These are phyloP conservation scores for Asparagopsis taxiformis DNA, from an alignment of 31 red algal genomes.

Conservation along the genomic window DNA sequence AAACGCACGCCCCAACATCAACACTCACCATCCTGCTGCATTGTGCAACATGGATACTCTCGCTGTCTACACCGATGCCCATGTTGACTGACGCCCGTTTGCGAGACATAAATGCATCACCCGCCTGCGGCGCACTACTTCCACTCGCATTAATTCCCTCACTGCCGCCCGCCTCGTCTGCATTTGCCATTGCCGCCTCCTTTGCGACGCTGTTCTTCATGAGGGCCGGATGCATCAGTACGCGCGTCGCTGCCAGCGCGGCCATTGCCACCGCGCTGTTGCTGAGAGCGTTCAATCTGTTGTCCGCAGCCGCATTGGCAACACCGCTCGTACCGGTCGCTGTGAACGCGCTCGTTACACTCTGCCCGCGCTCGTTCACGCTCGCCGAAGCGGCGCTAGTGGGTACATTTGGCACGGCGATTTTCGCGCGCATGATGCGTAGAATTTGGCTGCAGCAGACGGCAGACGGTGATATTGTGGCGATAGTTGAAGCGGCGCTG, in stretches of 20 bases:
- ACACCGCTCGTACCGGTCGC: background rate
- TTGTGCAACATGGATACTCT: no score
- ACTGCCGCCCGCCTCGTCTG: no score
- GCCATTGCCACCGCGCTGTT: background rate
- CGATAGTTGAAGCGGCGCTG: background rate
- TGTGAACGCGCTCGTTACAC: background rate
- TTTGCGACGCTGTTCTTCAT: no score
- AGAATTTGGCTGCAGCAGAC: background rate
- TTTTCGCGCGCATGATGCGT: background rate
- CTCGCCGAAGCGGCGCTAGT: background rate
- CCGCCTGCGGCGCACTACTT: no score
- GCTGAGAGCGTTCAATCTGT: slow-evolving; percentile 8
- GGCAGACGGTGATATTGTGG: background rate
- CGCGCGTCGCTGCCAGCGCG: background rate
- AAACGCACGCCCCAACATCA: no score
- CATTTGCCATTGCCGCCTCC: no score
- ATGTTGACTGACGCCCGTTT: no score
- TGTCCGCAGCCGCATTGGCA: slow-evolving; percentile 1
- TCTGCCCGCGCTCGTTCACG: slow-evolving; percentile 4
- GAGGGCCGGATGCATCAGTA: background rate
- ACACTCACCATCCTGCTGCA: no score
- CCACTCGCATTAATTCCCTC: no score
- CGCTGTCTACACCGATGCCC: no score
- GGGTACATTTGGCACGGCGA: background rate
- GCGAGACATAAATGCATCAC: no score